These are phyloP conservation scores for Skeletonema tropicum DNA, from an alignment of 108 stramenopile species.

Conservation along the genomic window DNA sequence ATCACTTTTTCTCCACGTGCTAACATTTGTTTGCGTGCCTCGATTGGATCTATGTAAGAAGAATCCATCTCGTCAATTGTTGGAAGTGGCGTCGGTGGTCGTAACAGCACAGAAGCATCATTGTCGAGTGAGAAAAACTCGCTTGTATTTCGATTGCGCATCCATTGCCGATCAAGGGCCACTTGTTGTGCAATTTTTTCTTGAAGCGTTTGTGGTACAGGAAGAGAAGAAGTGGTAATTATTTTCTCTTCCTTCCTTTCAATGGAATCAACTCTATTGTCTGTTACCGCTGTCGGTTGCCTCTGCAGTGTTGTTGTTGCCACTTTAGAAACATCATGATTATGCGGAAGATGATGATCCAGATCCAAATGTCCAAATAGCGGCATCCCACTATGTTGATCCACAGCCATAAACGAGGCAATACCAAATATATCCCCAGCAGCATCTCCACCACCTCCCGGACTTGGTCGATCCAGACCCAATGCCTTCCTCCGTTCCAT, in stretches of 20 bases:
- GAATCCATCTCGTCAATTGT: background rate
- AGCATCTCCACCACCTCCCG: slow-evolving; percentile 19
- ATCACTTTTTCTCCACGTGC: slow-evolving; percentile 63
- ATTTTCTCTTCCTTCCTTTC: background rate
- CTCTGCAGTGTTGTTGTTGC: background rate
- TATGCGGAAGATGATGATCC: slow-evolving; percentile 8
- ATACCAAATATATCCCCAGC: slow-evolving; percentile 63
- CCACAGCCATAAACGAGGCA: slow-evolving; percentile 74
- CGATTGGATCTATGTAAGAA: slow-evolving; percentile 16
- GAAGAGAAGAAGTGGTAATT: background rate
- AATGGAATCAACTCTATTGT: background rate
- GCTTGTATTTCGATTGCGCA: slow-evolving; percentile 36
- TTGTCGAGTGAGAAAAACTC: slow-evolving; percentile 37
- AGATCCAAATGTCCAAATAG: slow-evolving; percentile 44
- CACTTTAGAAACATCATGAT: background rate
- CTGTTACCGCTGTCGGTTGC: background rate
- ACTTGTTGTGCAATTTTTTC: slow-evolving; percentile 40
- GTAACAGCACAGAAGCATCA: slow-evolving; percentile 23
- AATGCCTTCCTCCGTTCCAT: slow-evolving; percentile 25
- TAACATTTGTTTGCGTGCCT: slow-evolving; percentile 46
- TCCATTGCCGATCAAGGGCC: slow-evolving; percentile 34
- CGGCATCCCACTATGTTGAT: slow-evolving; percentile 79
- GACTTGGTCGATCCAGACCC: slow-evolving; percentile 31
- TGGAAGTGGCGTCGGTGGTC: slow-evolving; percentile 26
- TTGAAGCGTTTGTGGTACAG: slow-evolving; percentile 20